Percentiles rank a stretch among this genome's conserved stretches.
Conservation (phyloP, 2,329 filamentous ascomycete genomes). For the Didymella lethalis region DNA sequence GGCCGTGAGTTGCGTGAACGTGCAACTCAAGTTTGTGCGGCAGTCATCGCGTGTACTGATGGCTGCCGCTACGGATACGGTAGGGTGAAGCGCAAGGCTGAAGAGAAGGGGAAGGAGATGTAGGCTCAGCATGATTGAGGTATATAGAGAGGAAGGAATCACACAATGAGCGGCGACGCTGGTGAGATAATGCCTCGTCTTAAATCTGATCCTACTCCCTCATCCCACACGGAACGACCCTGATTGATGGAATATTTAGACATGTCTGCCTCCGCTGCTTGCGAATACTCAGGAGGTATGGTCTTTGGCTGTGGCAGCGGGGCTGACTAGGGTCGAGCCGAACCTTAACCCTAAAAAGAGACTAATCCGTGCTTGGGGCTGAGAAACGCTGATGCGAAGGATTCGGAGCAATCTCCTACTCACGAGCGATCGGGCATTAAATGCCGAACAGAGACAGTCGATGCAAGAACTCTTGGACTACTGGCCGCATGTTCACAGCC, state of each 20-base stretch:
- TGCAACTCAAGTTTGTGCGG: conserved; percentile 3
- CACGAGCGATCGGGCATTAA: not conserved
- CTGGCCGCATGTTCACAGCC: not conserved
- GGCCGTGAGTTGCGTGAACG: conserved; percentile 1
- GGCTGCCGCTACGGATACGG: not conserved
- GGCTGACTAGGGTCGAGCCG: not conserved
- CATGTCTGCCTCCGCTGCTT: not conserved
- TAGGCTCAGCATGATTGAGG: not conserved
- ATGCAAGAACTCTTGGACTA: not conserved
- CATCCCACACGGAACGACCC: not conserved
- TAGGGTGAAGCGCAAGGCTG: not conserved
- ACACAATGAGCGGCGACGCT: not conserved
- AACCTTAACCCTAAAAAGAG: not conserved
- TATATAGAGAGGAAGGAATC: not conserved
- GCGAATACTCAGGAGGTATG: not conserved
- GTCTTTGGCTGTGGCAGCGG: not conserved
- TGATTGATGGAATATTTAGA: not conserved
- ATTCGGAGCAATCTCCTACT: not conserved
- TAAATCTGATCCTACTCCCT: not conserved
- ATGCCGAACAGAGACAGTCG: not conserved
- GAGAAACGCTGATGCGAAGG: not conserved
- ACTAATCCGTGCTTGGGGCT: not conserved
- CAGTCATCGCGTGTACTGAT: not conserved
- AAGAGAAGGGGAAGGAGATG: not conserved
- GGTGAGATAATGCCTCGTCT: not conserved